These are phyloP conservation scores for Eucalyptus pauciflora DNA, from an alignment of 345 rosid species.

Conservation along the genomic window DNA sequence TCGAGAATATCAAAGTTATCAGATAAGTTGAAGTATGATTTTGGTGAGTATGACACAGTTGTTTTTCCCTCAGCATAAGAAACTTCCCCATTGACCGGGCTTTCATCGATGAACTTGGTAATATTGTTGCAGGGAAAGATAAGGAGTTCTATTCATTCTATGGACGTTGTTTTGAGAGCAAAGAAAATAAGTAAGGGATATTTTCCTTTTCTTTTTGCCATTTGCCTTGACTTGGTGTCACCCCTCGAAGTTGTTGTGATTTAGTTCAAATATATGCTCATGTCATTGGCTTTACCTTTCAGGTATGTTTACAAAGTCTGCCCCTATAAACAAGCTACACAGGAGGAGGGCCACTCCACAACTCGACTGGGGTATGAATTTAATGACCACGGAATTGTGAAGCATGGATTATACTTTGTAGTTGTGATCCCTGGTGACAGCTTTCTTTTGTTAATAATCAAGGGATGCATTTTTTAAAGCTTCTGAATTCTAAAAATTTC, in stretches of 20 bases:
- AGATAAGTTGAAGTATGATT: conserved; percentile 70
- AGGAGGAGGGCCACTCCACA: conserved; percentile 61
- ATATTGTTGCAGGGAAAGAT: conserved; percentile 52
- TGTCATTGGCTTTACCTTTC: neutral
- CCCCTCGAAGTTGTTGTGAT: neutral
- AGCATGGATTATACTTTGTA: neutral
- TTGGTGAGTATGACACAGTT: conserved; percentile 40
- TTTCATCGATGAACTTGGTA: neutral
- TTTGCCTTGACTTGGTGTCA: neutral
- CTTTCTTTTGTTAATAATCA: neutral
- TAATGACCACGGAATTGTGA: neutral
- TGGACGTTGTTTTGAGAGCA: conserved; percentile 79
- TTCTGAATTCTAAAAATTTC: neutral
- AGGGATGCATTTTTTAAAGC: neutral
- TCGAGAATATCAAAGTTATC: conserved; percentile 75
- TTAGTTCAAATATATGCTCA: neutral
- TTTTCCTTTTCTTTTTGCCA: neutral
- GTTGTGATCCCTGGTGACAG: neutral
- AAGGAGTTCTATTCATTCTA: conserved; percentile 91
- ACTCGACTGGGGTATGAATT: conserved; percentile 69
- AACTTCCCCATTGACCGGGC: neutral
- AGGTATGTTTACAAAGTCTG: conserved; percentile 97
- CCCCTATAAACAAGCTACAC: conserved; percentile 80
- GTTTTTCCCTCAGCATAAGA: neutral
- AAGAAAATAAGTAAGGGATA: conserved; percentile 66